These are phyloP conservation scores for Clavulina sp. DNA, from an alignment of 768 basidiomycete species.

Conservation along the genomic window DNA sequence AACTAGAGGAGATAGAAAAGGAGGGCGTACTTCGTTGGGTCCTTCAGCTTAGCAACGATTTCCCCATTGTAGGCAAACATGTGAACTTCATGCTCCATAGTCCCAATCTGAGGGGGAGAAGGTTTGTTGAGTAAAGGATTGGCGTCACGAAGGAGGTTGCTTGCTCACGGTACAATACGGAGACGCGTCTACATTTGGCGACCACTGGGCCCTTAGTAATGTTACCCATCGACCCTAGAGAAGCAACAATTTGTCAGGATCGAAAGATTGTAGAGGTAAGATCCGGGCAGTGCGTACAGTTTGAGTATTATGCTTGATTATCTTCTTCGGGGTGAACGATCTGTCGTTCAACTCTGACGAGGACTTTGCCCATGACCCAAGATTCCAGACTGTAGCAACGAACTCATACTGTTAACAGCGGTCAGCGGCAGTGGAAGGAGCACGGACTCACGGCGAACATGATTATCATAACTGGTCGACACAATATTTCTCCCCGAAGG, in stretches of 20 bases:
- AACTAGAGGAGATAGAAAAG: not conserved
- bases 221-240: slow-evolving; percentile 67
- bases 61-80: slow-evolving; percentile 69
- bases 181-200: slow-evolving; percentile 55
- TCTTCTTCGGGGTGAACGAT: slow-evolving; percentile 43
- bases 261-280: not conserved
- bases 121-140: not conserved
- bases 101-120: slow-evolving; percentile 35
- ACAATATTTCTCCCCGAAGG: slow-evolving; percentile 60
- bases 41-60: slow-evolving; percentile 42
- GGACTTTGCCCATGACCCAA: slow-evolving; percentile 32
- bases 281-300: slow-evolving; percentile 33
- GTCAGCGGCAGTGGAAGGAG: not conserved
- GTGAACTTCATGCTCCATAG: slow-evolving; percentile 63
- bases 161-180: slow-evolving; percentile 62
- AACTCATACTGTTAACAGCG: not conserved
- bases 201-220: slow-evolving; percentile 61
- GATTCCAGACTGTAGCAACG: slow-evolving; percentile 52
- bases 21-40: slow-evolving; percentile 32
- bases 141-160: not conserved
- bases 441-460: slow-evolving; percentile 39
- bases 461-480: slow-evolving; percentile 74
- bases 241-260: not conserved
- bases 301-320: slow-evolving; percentile 58
- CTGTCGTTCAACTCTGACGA: slow-evolving; percentile 29